A percentile compares a stretch with the other conserved stretches of the same genome.
Evolutionary conservation across 2,329 filamentous ascomycete species (phyloP).

Genomic region (Neoascochyta sp.): DNA sequence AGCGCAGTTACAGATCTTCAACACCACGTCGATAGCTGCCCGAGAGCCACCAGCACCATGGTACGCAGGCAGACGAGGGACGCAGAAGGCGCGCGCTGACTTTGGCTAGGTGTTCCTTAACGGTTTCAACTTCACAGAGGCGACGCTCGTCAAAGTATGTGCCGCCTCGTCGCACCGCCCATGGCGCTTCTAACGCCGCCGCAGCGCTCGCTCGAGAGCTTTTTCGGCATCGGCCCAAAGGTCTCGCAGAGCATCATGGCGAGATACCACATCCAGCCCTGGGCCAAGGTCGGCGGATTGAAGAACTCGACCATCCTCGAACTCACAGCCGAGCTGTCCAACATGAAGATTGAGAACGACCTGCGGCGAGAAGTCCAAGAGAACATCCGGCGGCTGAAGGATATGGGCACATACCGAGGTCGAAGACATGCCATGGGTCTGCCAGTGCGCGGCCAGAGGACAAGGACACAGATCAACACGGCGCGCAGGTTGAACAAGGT

Average conservation of each 20-base stretch:
- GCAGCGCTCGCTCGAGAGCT: slow-evolving; percentile 62
- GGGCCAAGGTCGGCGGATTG: slow-evolving; percentile 71
- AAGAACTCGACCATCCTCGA: slow-evolving; percentile 73
- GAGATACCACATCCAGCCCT: slow-evolving; percentile 82
- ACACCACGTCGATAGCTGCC: slow-evolving; percentile 14
- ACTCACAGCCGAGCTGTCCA: slow-evolving; percentile 78
- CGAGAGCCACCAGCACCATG: slow-evolving; percentile 20
- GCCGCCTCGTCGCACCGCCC: slow-evolving; percentile 32
- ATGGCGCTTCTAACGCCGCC: slow-evolving; percentile 10
- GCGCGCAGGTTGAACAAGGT: slow-evolving; percentile 58
- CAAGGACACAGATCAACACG: slow-evolving; percentile 68
- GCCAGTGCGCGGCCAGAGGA: slow-evolving; percentile 86
- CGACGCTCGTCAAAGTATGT: slow-evolving; percentile 74
- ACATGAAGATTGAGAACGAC: slow-evolving; percentile 93
- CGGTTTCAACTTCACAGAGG: slow-evolving; percentile 80
- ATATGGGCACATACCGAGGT: slow-evolving; percentile 87
- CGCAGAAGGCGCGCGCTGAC: slow-evolving; percentile 9
- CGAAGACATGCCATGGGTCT: slow-evolving; percentile 88
- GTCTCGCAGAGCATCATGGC: slow-evolving; percentile 71
- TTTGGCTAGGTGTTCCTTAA: slow-evolving; percentile 70
- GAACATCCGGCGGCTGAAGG: slow-evolving; percentile 80
- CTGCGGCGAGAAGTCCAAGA: slow-evolving; percentile 72
- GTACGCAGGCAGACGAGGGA: slow-evolving; percentile 13
- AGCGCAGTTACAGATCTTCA: slow-evolving; percentile 13
- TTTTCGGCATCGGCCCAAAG: slow-evolving; percentile 36